These are phyloP conservation scores for Phialophora tarda DNA, from an alignment of 2,329 filamentous ascomycete genomes.

Conservation along the genomic window DNA sequence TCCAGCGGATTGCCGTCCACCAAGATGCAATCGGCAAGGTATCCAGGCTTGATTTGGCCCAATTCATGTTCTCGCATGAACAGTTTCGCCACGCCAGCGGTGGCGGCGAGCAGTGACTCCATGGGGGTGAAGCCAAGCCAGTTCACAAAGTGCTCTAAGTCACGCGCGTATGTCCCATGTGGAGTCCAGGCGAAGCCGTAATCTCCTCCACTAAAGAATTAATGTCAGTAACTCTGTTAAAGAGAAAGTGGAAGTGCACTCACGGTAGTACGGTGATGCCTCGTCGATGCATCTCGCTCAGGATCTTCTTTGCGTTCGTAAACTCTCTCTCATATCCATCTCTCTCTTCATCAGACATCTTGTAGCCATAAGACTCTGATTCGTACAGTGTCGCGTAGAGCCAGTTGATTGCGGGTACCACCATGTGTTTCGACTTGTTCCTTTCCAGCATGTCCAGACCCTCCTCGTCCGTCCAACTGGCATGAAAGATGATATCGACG, in stretches of 20 bases:
- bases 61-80: constrained; percentile 51
- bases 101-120: constrained; percentile 54
- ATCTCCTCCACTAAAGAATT: constrained; percentile 41
- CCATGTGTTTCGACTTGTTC: constrained; percentile 48
- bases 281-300: constrained; percentile 54
- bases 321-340: constrained; percentile 54
- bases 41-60: constrained; percentile 51
- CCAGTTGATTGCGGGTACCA: constrained; percentile 54
- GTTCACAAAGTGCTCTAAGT: constrained; percentile 55
- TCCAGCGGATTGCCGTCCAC: constrained; percentile 55
- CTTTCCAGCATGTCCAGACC: constrained; percentile 47
- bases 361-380: constrained; percentile 51
- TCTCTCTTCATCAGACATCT: constrained; percentile 50
- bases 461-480: constrained; percentile 51
- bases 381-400: constrained; percentile 49
- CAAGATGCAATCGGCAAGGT: constrained; percentile 54
- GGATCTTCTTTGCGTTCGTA: constrained; percentile 46
- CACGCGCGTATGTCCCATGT: constrained; percentile 56
- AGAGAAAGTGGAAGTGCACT: constrained; percentile 26
- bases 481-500: constrained; percentile 57
- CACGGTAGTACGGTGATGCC: constrained; percentile 55
- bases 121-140: constrained; percentile 53
- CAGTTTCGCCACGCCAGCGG: constrained; percentile 48
- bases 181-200: constrained; percentile 58
- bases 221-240: background rate